Base-by-base conservation (phyloP, 768 basidiomycete genomes). In the Tylopilus vinaceipallidus region DNA sequence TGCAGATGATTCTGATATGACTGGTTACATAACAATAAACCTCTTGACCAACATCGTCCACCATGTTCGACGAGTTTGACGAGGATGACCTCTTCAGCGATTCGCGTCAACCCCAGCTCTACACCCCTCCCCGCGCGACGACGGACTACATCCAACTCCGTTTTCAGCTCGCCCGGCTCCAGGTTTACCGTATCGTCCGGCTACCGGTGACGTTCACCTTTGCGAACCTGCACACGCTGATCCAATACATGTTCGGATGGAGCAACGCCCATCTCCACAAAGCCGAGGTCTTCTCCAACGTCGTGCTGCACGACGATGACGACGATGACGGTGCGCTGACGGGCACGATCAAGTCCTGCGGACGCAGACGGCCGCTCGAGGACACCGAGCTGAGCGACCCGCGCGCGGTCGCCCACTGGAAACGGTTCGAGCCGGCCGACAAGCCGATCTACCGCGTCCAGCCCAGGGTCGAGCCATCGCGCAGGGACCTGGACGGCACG, bases 161-260 rank as follows among this genome's bases (percentile, higher is more conserved):
- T 42, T 63, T 69, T 34, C 65, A 66, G 52, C 64, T 66, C 12
- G 52, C 61, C 33, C 58, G 56, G 41, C 63, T 65, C 40, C 13
- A 32, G 24, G 69, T 70, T 39, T 60, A 56, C 32, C 65, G 58
- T 37, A 36, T 60, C 55, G 62, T 53, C 26, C 56, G 34, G 4
- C 52, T 65, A 13, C 65, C 63, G 1, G 48, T 58, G 46, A 58
- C 68, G 19, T 61, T 61, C 55, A 68, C 61, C 3, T 65, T 70
- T 38, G 58, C 61, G 52, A 61, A 70, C 45, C 58, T 70, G 40
- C 62, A 63, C 51, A 52, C 30, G 10, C 50, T 60, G 53, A 57
- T 70, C 42, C 61, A 62, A 41, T 64, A 61, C 54, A 56, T 63
- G 53, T 70, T 70, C 46, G 68, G 68, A 42, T 68, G 66, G 66